Evolutionary conservation across 2,329 filamentous ascomycete genomes (phyloP).

Genomic region (Fonsecaea pugnacius): DNA sequence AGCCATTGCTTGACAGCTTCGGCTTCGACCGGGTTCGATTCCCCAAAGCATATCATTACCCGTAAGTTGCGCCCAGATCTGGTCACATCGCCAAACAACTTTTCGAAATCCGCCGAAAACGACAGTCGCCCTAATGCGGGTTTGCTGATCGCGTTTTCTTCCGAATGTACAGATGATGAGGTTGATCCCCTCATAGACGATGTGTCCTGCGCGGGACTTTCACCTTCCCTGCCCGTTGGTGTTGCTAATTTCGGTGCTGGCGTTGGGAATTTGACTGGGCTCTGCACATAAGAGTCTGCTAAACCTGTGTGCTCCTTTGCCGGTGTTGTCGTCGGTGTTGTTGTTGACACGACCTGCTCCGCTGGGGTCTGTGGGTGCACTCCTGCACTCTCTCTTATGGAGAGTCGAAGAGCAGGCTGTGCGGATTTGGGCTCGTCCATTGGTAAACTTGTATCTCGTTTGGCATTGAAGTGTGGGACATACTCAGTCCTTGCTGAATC

Average conservation of each 20-base stretch:
- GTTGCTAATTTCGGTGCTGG: background rate
- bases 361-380: background rate
- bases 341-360: background rate
- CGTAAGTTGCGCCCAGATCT: slow-evolving; percentile 8
- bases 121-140: background rate
- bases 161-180: background rate
- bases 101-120: slow-evolving; percentile 13
- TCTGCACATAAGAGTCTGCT: background rate
- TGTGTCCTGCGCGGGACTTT: background rate
- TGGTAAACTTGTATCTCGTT: background rate
- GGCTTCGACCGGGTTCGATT: slow-evolving; percentile 26
- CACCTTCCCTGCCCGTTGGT: background rate
- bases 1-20: slow-evolving; percentile 24
- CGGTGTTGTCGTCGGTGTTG: background rate
- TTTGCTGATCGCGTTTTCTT: background rate
- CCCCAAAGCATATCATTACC: slow-evolving; percentile 30
- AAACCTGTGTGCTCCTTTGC: background rate
- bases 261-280: background rate
- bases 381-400: background rate
- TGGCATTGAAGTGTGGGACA: background rate
- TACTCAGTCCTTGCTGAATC: background rate
- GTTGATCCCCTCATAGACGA: background rate
- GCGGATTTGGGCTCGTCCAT: background rate
- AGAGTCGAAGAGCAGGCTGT: background rate
- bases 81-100: slow-evolving; percentile 3